Base-by-base conservation (phyloP, 495 filamentous ascomycete genomes). In the Aspergillus haitiensis region DNA sequence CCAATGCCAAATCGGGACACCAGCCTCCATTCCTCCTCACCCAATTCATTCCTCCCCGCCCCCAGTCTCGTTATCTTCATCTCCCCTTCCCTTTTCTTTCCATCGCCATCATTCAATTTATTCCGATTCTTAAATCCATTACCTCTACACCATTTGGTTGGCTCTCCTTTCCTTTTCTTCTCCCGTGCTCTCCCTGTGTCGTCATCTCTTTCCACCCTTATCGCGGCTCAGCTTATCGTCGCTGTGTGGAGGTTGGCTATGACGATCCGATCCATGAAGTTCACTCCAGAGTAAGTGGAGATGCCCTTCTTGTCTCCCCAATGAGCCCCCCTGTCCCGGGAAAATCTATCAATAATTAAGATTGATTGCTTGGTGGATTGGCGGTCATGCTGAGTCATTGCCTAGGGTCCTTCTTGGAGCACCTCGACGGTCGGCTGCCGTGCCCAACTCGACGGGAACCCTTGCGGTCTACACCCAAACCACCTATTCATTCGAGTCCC, bases 401-500 rank as follows among this genome's bases (percentile, higher is more conserved):
- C 15, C 12, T 3, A 81, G 79, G 70, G 88, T 93, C 39, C 83
- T 98, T 55, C 84, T 98, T 65, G 86, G 86, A 65, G 91, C 92
- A 12, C 91, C 93, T 33, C 85, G 93, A 36, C 85, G 93, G 42
- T 90, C 89, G 44, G 68, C 85, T 18, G 92, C 88, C 27, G 72
- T 87, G 12, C 92, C 93, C 33, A 96, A 94, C 70, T 65, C 82
- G 6, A 76, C 82, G 36, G 91, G 89, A 6, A 89, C 80, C 12
- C 76, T 84, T 44, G 85, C 87, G 16, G 76, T 93, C 10, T 94
- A 88, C 65, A 87, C 86, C 44, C 84, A 81, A 36, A 89, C 89
- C 0, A 85, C 86, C 7, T 98, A 97, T 68, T 92, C 86, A 18
- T 97, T 98, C 73, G 80, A 89, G 48, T 78, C 84, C 0, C 93